These are phyloP conservation scores for Caloboletus firmus DNA, from an alignment of 1,284 basidiomycete species.

Conservation along the genomic window DNA sequence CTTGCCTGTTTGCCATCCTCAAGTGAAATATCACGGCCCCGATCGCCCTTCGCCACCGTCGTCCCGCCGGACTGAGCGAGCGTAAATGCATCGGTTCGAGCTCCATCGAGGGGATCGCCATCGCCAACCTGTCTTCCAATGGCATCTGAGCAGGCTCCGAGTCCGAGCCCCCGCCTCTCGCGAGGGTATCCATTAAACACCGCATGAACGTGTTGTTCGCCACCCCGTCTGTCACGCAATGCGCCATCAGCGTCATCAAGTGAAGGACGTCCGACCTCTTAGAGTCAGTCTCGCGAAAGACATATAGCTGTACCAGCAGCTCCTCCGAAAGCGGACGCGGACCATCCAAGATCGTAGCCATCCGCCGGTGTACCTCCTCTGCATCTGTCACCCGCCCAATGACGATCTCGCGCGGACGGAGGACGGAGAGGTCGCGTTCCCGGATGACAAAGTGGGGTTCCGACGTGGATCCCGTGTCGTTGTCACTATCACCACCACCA, in stretches of 20 bases:
- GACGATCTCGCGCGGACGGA: conserved; percentile 9
- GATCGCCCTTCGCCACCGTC: conserved; percentile 50
- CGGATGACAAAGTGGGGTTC: conserved; percentile 18
- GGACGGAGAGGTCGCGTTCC: conserved; percentile 17
- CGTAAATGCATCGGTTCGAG: conserved; percentile 34
- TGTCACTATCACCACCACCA: background rate
- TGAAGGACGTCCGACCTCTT: conserved; percentile 15
- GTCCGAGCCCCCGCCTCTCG: conserved; percentile 17
- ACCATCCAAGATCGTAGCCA: conserved; percentile 4
- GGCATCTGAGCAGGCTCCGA: conserved; percentile 18
- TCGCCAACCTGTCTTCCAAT: conserved; percentile 42
- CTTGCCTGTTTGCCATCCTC: conserved; percentile 37
- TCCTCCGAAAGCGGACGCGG: conserved; percentile 23
- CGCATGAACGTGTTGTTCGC: conserved; percentile 16
- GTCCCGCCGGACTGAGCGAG: conserved; percentile 36
- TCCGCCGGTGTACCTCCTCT: conserved; percentile 10
- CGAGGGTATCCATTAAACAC: conserved; percentile 47
- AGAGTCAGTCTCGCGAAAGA: conserved; percentile 6
- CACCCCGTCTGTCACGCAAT: conserved; percentile 18
- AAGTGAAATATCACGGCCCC: conserved; percentile 40
- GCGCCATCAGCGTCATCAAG: conserved; percentile 16
- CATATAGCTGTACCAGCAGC: conserved; percentile 16
- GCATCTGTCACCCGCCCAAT: conserved; percentile 6
- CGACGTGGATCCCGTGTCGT: background rate
- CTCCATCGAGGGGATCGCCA: conserved; percentile 41